Evolutionary conservation across 768 basidiomycete genomes (phyloP), one percentile per base, ranked within the genome.

Genomic region (Tylopilus cervinicoccineus): DNA sequence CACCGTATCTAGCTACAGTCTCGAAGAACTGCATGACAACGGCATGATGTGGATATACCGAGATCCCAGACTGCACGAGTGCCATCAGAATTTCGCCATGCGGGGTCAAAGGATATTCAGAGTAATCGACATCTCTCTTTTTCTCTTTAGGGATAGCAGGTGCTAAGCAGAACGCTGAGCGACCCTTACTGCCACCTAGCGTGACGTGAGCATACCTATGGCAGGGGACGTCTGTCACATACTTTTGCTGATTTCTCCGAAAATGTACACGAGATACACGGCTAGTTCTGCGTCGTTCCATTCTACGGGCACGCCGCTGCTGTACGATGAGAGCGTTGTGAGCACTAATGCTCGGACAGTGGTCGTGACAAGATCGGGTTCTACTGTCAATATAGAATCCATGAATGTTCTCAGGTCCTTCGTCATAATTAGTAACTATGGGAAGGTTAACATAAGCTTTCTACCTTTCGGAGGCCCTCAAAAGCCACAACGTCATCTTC

Each of bases 281-380:
- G 90, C 93, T 17, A 98, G 76, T 66, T 99, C 96, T 3, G 88
- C 91, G 54, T 94, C 86, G 57, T 92, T 83, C 96, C 96, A 98
- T 51, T 87, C 79, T 29, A 96, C 67, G 16, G 74, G 63, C 0
- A 78, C 66, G 0, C 87, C 81, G 50, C 71, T 83, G 28, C 59
- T 51, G 57, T 85, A 88, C 1, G 81, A 76, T 6, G 84, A 78
- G 27, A 96, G 76, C 0, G 90, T 94, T 50, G 78, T 78, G 51
- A 88, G 65, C 10, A 91, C 83, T 24, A 92, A 77, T 6, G 78
- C 76, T 27, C 81, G 79, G 8, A 97, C 81, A 0, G 86, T 82
- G 14, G 79, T 78, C 1, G 87, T 87, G 47, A 94, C 93, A 22
- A 97, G 80, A 24, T 86, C 78, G 48, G 86, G 85, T 61, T 97